These are phyloP conservation scores for Tremella mesenterica DNA, from an alignment of 768 basidiomycete genomes.

Conservation along the genomic window DNA sequence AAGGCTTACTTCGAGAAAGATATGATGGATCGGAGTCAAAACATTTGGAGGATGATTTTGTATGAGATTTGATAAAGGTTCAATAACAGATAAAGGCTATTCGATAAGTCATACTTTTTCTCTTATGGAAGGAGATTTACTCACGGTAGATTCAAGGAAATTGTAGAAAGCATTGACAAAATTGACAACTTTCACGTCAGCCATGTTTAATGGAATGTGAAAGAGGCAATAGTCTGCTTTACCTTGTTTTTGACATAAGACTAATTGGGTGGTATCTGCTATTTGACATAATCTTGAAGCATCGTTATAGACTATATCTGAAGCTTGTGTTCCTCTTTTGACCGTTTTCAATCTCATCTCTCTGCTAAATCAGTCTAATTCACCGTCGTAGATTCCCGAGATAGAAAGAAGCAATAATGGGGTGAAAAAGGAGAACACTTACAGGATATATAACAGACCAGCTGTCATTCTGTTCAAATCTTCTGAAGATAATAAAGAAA, in stretches of 20 bases:
- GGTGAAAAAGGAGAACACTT: constrained; percentile 1
- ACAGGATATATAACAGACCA: constrained; percentile 29
- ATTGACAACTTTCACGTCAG: constrained; percentile 18
- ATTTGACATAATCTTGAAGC: constrained; percentile 11
- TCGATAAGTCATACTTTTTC: background rate
- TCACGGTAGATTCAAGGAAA: constrained; percentile 14
- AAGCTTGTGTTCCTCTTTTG: background rate
- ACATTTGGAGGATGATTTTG: background rate
- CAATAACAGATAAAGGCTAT: constrained; percentile 10
- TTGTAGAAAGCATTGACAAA: background rate
- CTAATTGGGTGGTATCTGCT: constrained; percentile 15
- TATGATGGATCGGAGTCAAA: constrained; percentile 22
- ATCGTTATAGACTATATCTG: constrained; percentile 9
- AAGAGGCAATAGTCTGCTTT: background rate
- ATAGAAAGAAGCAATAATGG: background rate
- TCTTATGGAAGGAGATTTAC: constrained; percentile 8
- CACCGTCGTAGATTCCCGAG: background rate
- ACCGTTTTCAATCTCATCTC: constrained; percentile 13
- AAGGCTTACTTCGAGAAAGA: constrained; percentile 30
- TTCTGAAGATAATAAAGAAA: background rate
- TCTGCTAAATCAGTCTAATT: background rate
- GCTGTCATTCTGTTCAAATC: constrained; percentile 14
- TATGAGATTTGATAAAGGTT: constrained; percentile 8
- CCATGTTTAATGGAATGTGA: constrained; percentile 1
- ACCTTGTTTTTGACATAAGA: background rate